Evolutionary conservation across 257 asterid species (phyloP).

Genomic region (Knoxia roxburghii): DNA sequence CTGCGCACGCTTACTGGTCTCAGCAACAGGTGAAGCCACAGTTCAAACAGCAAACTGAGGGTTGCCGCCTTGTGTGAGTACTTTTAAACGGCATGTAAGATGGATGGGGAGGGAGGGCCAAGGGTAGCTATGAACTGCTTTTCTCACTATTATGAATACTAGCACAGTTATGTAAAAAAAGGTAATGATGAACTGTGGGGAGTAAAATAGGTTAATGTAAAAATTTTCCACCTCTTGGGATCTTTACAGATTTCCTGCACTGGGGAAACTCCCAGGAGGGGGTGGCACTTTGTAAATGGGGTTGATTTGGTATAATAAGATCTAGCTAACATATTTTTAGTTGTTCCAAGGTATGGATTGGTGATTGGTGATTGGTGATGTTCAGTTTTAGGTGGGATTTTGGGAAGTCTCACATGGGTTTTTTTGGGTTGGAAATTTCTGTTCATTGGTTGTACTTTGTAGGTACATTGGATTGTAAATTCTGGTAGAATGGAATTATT

Average conservation of each 20-base stretch:
- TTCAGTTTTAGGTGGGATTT: not conserved
- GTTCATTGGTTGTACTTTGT: not conserved
- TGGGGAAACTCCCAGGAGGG: slow-evolving; percentile 7
- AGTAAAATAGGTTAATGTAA: slow-evolving; percentile 29
- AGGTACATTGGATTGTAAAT: slow-evolving; percentile 23
- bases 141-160: slow-evolving; percentile 15
- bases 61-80: slow-evolving; percentile 53
- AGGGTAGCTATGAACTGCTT: slow-evolving; percentile 1
- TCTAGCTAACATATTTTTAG: slow-evolving; percentile 19
- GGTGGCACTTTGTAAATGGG: slow-evolving; percentile 43
- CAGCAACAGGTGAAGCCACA: slow-evolving; percentile 89
- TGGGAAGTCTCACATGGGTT: not conserved
- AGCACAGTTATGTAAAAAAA: slow-evolving; percentile 21
- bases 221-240: slow-evolving; percentile 15
- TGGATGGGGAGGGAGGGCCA: slow-evolving; percentile 6
- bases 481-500: slow-evolving; percentile 8
- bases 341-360: slow-evolving; percentile 20
- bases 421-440: not conserved
- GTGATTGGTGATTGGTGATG: slow-evolving; percentile 15
- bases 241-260: slow-evolving; percentile 10
- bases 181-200: slow-evolving; percentile 23
- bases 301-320: slow-evolving; percentile 36
- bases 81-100: not conserved
- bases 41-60: slow-evolving; percentile 56
- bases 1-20: slow-evolving; percentile 95